phyloP scores from a whole-genome alignment of 805 yeast genomes.

The Wickerhamiella occidentalis region DNA sequence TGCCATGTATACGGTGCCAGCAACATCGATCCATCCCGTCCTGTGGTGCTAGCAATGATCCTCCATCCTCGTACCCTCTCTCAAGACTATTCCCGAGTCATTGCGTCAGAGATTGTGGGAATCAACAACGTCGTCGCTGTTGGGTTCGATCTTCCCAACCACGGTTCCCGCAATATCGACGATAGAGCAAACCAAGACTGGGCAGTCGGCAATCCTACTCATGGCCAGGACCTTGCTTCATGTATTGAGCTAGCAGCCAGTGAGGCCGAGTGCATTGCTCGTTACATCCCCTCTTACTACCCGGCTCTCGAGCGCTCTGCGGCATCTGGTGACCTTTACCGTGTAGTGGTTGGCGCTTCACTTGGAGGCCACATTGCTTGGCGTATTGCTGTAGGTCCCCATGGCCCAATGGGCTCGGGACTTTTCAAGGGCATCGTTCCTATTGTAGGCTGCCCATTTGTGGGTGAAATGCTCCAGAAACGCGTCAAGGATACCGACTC shows the following conservation, averaged over 20 bases:
- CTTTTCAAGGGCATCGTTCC: slow-evolving; percentile 32
- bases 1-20: slow-evolving; percentile 36
- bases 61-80: slow-evolving; percentile 38
- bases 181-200: slow-evolving; percentile 33
- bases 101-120: slow-evolving; percentile 26
- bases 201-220: slow-evolving; percentile 38
- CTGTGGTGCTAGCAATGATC: slow-evolving; percentile 33
- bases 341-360: slow-evolving; percentile 38
- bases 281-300: slow-evolving; percentile 33
- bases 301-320: slow-evolving; percentile 23
- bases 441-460: slow-evolving; percentile 39
- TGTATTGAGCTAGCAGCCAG: slow-evolving; percentile 37
- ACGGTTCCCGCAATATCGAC: slow-evolving; percentile 38
- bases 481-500: slow-evolving; percentile 22
- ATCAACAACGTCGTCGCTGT: slow-evolving; percentile 31
- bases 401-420: slow-evolving; percentile 26
- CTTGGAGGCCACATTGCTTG: slow-evolving; percentile 49
- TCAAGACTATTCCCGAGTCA: slow-evolving; percentile 30
- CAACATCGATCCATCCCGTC: slow-evolving; percentile 14
- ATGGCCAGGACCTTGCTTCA: slow-evolving; percentile 40
- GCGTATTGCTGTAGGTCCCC: slow-evolving; percentile 34
- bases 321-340: slow-evolving; percentile 22
- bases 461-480: slow-evolving; percentile 35
- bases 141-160: slow-evolving; percentile 44
- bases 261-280: slow-evolving; percentile 36